These are phyloP conservation scores for Stropharia rugosoannulata DNA, from an alignment of 768 basidiomycete genomes.

Conservation along the genomic window DNA sequence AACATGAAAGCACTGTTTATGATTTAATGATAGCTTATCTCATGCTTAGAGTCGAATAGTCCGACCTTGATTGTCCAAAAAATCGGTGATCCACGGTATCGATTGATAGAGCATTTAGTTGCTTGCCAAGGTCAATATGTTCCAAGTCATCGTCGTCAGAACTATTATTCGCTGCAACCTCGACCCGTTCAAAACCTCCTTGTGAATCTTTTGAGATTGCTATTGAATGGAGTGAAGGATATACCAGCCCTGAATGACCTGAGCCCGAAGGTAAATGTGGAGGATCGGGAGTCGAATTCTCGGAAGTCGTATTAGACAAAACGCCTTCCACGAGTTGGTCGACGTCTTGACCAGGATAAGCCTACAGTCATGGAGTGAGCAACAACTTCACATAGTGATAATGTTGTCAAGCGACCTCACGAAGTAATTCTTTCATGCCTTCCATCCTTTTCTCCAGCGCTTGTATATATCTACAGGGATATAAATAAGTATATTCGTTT, in stretches of 20 bases:
- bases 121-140: constrained; percentile 30
- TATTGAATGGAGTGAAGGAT: neutral
- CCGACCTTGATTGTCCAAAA: constrained; percentile 39
- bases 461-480: neutral
- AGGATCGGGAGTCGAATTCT: constrained; percentile 1
- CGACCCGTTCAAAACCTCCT: neutral
- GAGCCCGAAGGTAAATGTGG: neutral
- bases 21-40: neutral
- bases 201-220: neutral
- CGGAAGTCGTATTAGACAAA: neutral
- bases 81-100: constrained; percentile 32
- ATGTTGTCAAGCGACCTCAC: neutral
- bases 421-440: neutral
- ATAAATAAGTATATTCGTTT: neutral
- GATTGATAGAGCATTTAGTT: constrained; percentile 29
- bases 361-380: neutral
- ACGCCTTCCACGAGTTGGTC: neutral
- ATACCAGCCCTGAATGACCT: neutral
- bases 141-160: constrained; percentile 30
- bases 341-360: constrained; percentile 1
- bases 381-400: neutral
- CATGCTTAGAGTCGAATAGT: neutral
- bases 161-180: neutral
- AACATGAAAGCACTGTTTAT: constrained; percentile 37
- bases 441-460: neutral